phyloP scores from a whole-genome alignment of 1,139 yeast genomes.

The Blastobotrys ciferrii region DNA sequence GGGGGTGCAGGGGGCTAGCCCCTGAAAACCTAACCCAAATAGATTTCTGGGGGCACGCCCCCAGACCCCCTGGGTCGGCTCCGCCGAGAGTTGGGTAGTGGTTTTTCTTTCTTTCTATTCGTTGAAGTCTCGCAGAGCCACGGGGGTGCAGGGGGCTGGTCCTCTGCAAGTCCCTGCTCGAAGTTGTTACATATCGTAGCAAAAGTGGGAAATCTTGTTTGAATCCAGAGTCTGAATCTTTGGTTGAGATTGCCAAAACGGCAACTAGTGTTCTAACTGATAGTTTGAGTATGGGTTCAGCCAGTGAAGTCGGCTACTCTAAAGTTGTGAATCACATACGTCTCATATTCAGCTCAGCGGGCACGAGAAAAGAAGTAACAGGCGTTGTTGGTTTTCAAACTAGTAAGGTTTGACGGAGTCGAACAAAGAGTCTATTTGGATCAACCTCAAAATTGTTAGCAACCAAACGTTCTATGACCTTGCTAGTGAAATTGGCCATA shows the following conservation, averaged over 20 bases:
- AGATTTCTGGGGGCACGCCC: too few relatives aligned
- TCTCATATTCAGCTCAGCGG: too few relatives aligned
- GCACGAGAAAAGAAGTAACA: slow-evolving; percentile 6
- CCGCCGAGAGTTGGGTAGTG: too few relatives aligned
- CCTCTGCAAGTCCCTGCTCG: too few relatives aligned
- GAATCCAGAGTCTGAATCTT: slow-evolving; percentile 48
- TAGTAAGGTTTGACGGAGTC: slow-evolving; percentile 85
- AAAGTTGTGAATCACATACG: slow-evolving; percentile 34
- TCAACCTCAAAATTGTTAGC: slow-evolving; percentile 97
- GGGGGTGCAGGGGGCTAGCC: too few relatives aligned
- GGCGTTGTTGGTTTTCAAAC: slow-evolving; percentile 15
- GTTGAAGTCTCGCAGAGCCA: too few relatives aligned
- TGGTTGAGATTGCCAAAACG: slow-evolving; percentile 83
- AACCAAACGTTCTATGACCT: slow-evolving; percentile 97
- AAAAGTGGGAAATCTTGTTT: slow-evolving; percentile 50
- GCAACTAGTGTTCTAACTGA: slow-evolving; percentile 97
- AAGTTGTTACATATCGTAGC: too few relatives aligned
- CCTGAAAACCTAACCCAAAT: too few relatives aligned
- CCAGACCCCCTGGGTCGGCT: too few relatives aligned
- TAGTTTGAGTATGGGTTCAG: slow-evolving; percentile 97
- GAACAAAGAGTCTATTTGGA: slow-evolving; percentile 90
- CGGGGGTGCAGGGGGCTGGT: too few relatives aligned
- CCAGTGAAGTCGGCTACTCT: slow-evolving; percentile 98
- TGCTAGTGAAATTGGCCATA: slow-evolving; percentile 96
- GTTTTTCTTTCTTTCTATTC: too few relatives aligned